phyloP scores from a whole-genome alignment of 345 rosid genomes.

The Raphanus raphanistrum region DNA sequence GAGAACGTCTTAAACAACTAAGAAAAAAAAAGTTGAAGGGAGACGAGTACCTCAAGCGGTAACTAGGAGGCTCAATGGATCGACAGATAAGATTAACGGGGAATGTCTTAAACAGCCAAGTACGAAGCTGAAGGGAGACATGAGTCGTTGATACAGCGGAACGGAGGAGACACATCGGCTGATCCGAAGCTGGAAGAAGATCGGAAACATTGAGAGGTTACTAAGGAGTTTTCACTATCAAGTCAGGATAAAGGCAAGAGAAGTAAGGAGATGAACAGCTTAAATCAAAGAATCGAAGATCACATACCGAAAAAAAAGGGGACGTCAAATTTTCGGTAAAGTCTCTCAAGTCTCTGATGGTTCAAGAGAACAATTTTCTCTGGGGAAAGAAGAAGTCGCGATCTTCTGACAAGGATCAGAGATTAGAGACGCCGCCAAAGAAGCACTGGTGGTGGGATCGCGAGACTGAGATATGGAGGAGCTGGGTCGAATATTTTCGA shows the following conservation, averaged over 20 bases:
- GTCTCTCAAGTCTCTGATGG: too few species aligned
- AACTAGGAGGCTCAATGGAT: too few species aligned
- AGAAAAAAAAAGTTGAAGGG: too few species aligned
- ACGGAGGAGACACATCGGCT: background rate
- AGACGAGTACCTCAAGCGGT: too few species aligned
- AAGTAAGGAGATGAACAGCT: background rate
- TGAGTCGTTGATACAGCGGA: background rate
- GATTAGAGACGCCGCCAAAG: background rate
- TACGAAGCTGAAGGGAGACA: background rate
- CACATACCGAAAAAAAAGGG: background rate
- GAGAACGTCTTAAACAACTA: too few species aligned
- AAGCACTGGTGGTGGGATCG: too few species aligned
- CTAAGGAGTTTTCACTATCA: background rate
- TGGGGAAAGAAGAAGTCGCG: background rate
- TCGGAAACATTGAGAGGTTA: background rate
- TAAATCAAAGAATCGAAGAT: background rate
- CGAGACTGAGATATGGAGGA: background rate
- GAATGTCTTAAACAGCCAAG: background rate
- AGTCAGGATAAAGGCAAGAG: background rate
- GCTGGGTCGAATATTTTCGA: background rate
- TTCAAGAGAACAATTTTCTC: background rate
- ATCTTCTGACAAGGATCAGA: background rate
- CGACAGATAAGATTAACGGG: too few species aligned
- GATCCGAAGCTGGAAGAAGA: background rate
- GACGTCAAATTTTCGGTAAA: background rate